Percentiles rank a stretch among this genome's conserved stretches.
Evolutionary conservation across 768 basidiomycete genomes (phyloP).

Genomic region (Amanita exitialis): DNA sequence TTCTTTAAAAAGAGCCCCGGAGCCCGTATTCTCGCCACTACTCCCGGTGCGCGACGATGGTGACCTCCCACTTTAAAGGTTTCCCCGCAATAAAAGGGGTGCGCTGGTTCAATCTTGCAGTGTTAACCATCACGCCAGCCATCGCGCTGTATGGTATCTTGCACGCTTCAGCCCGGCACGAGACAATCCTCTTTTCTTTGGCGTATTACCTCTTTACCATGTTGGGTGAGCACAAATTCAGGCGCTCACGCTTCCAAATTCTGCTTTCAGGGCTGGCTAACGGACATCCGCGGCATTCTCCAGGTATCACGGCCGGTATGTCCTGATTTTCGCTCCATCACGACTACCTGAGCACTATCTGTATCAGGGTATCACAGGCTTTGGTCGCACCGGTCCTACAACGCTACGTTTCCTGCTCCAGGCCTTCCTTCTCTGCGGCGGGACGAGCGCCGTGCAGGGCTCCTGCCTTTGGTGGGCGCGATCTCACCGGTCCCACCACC

Average conservation of each 20-base stretch:
- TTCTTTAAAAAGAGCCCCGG: background rate
- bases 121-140: slow-evolving; percentile 62
- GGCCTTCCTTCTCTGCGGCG: slow-evolving; percentile 59
- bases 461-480: slow-evolving; percentile 86
- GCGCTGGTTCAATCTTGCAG: slow-evolving; percentile 69
- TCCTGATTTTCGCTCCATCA: background rate
- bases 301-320: slow-evolving; percentile 42
- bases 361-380: slow-evolving; percentile 66
- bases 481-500: slow-evolving; percentile 76
- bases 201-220: slow-evolving; percentile 84
- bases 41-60: background rate
- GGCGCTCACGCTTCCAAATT: background rate
- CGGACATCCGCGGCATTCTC: slow-evolving; percentile 4
- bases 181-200: slow-evolving; percentile 52
- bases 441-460: slow-evolving; percentile 78
- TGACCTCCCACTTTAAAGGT: slow-evolving; percentile 10
- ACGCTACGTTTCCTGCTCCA: slow-evolving; percentile 66
- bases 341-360: background rate
- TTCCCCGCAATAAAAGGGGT: slow-evolving; percentile 52
- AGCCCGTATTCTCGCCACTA: background rate
- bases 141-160: slow-evolving; percentile 63
- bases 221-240: slow-evolving; percentile 40
- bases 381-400: slow-evolving; percentile 81
- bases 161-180: slow-evolving; percentile 28
- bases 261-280: slow-evolving; percentile 6